Base-by-base conservation (phyloP, 1,139 yeast species). In the Protomyces inouyei region DNA sequence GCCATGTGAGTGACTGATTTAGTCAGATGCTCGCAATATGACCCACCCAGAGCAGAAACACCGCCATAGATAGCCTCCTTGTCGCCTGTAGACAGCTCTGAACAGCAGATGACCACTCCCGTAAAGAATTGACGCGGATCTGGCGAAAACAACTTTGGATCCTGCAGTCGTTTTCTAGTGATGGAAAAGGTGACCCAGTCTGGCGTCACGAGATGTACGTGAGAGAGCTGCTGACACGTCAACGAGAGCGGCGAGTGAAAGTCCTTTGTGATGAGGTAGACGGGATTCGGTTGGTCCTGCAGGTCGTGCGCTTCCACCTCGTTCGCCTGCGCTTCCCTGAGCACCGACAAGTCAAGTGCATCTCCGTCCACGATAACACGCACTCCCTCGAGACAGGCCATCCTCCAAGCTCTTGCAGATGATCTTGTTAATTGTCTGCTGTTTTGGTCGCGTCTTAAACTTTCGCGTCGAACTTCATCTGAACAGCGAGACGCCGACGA, bases 1-100 rank as follows among this genome's bases (percentile, higher is more conserved):
- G 92, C 77, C 59, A 90, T 79, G 77, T 92, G 97, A 0, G 97
- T 89, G 1, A 95, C 88, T 68, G 81, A 81, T 63, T 82, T 81
- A 9, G 89, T 84, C 43, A 91, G 75, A n/a, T 80, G 79, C 65
- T 85, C 86, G 64, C 84, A 76, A 71, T 79, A 85, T 57, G 81
- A 83, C 0, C 97, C 97, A 0, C 96, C 97, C 69, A 88, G 79
- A 0, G 88, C 86, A 38, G 82, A 74, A 0, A 87, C 85, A 0
- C 86, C 89, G 3, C 84, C 88, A 69, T 84, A 82, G 21, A 87
- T 80, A 12, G 82, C 83, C 65, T 86, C 92, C 60, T 81, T 80
- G 69, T 87, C 93, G 8, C 85, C 85, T 0, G 73, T 74, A 0
- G 86, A 79, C 46, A 87, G 75, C 54, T 83, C 82, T 16, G 88